phyloP scores from a whole-genome alignment of 2,329 filamentous ascomycete species.

The Tolypocladium capitatum region DNA sequence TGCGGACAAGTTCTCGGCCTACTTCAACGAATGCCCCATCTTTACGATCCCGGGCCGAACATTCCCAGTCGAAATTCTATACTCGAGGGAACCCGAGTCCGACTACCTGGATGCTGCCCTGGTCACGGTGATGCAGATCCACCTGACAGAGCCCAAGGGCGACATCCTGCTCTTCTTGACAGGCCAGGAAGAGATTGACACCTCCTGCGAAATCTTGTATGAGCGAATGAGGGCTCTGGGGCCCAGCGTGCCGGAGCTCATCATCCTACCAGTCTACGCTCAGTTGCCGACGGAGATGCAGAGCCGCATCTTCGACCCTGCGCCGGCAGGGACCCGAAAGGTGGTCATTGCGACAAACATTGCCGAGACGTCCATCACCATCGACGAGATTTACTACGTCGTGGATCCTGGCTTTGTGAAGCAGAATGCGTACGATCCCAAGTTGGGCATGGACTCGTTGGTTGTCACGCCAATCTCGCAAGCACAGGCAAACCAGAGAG shows the following conservation, averaged over 20 bases:
- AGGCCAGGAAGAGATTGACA: constrained; percentile 96
- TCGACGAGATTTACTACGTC: constrained; percentile 95
- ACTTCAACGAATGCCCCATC: constrained; percentile 92
- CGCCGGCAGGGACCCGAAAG: constrained; percentile 73
- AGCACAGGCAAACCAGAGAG: constrained; percentile 88
- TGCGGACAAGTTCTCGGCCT: constrained; percentile 92
- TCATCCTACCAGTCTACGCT: constrained; percentile 94
- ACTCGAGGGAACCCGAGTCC: constrained; percentile 85
- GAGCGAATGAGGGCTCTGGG: constrained; percentile 95
- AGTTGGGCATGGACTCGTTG: constrained; percentile 93
- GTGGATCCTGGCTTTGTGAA: constrained; percentile 97
- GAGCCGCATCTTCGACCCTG: constrained; percentile 85
- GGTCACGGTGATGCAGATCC: constrained; percentile 97
- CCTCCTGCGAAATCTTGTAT: constrained; percentile 78
- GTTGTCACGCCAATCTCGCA: constrained; percentile 95
- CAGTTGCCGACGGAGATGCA: constrained; percentile 89
- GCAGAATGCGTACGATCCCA: constrained; percentile 92
- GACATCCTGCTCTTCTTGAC: constrained; percentile 97
- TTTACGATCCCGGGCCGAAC: constrained; percentile 93
- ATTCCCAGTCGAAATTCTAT: constrained; percentile 91
- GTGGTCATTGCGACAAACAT: constrained; percentile 98
- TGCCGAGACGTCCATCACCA: constrained; percentile 93
- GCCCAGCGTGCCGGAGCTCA: constrained; percentile 76
- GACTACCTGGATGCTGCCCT: constrained; percentile 91
- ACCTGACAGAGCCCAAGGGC: constrained; percentile 79